A percentile compares a stretch with the other conserved stretches of the same genome.
Evolutionary conservation across 148 eudicot species (phyloP).

Genomic region (Fagopyrum tataricum): DNA sequence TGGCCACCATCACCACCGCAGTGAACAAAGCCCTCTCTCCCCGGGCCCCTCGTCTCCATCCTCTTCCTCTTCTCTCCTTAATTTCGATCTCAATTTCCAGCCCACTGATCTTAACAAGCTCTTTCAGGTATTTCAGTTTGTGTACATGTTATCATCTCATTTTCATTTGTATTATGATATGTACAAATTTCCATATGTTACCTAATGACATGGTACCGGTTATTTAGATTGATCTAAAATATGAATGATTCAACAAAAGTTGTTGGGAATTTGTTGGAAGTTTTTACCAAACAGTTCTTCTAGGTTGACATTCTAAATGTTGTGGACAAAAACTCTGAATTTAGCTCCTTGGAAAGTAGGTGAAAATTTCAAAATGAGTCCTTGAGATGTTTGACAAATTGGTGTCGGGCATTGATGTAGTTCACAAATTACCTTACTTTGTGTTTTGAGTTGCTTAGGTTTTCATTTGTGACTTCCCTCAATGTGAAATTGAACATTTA

Average conservation of each 20-base stretch:
- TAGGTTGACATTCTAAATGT: not conserved
- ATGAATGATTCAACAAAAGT: not conserved
- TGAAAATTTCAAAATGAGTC: too few relatives aligned
- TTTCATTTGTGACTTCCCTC: not conserved
- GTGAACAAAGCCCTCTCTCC: conserved; percentile 17
- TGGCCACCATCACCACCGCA: conserved; percentile 14
- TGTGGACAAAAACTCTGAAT: not conserved
- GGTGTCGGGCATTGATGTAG: not conserved
- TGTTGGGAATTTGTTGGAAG: not conserved
- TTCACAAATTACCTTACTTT: not conserved
- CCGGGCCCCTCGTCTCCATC: conserved; percentile 16
- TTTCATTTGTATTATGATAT: not conserved
- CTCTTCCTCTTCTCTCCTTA: conserved; percentile 16
- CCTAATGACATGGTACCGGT: not conserved
- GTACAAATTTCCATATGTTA: not conserved
- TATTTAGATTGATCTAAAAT: not conserved
- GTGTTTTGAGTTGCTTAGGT: not conserved
- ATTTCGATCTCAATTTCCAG: conserved; percentile 24
- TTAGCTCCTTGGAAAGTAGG: not conserved
- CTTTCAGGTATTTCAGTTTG: conserved; percentile 44
- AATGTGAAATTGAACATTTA: not conserved
- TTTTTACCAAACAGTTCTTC: not conserved
- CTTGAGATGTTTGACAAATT: not conserved
- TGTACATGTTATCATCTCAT: not conserved
- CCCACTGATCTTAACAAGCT: conserved; percentile 50